Evolutionary conservation across 2,329 filamentous ascomycete species (phyloP).

Genomic region (Cytospora mali): DNA sequence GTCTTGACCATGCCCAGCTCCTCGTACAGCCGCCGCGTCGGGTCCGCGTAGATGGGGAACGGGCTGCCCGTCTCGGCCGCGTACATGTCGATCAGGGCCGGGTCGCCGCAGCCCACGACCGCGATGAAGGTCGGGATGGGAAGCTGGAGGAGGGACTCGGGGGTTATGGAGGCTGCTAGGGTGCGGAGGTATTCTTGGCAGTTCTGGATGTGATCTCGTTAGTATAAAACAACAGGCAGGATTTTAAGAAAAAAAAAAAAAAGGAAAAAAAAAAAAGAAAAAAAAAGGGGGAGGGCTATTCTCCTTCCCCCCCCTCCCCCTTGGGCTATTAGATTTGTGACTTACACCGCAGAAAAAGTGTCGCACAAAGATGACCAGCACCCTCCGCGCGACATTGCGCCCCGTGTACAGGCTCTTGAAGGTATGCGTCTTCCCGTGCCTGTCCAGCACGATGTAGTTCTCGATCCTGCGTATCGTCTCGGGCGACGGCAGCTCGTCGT

Average conservation of each 20-base stretch:
- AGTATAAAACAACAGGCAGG: neutral
- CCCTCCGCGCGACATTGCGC: conserved; percentile 54
- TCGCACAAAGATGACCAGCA: conserved; percentile 73
- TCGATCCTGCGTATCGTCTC: conserved; percentile 55
- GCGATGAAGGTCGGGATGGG: conserved; percentile 64
- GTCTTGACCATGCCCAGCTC: conserved; percentile 70
- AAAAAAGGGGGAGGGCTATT: too few relatives aligned
- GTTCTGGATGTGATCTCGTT: conserved; percentile 50
- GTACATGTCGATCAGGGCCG: conserved; percentile 69
- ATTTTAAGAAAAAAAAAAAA: too few relatives aligned
- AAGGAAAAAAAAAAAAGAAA: too few relatives aligned
- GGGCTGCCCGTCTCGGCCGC: conserved; percentile 62
- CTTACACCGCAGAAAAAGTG: conserved; percentile 82
- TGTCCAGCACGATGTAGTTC: conserved; percentile 62
- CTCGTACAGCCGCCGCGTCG: conserved; percentile 65
- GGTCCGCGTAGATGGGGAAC: conserved; percentile 79
- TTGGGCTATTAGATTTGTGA: too few relatives aligned
- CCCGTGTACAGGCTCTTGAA: conserved; percentile 67
- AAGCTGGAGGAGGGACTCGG: conserved; percentile 51
- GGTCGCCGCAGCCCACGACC: conserved; percentile 73
- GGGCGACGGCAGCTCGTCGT: conserved; percentile 56
- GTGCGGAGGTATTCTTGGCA: conserved; percentile 74
- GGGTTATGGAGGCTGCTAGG: conserved; percentile 61
- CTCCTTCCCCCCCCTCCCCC: too few relatives aligned
- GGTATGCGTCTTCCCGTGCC: conserved; percentile 58